These are phyloP conservation scores for Leptomonas pyrrhocoris DNA, from an alignment of 208 protist species.

Conservation along the genomic window DNA sequence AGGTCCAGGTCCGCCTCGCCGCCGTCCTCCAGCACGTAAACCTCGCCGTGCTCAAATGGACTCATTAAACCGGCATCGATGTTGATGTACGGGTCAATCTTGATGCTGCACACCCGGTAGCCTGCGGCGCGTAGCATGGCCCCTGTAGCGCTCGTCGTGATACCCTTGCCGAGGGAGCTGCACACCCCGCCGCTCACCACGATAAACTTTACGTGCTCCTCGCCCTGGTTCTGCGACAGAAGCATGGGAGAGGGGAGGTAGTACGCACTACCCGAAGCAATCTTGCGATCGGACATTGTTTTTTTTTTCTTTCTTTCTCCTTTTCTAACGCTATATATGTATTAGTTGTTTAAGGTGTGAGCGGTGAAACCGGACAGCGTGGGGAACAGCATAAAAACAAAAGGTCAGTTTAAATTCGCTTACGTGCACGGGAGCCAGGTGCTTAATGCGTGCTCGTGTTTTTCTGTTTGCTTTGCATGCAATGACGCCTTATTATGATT, in stretches of 20 bases:
- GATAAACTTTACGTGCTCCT: slow-evolving; percentile 91
- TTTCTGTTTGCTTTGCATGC: too few species aligned
- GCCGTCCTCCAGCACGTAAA: slow-evolving; percentile 99
- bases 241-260: slow-evolving; percentile 83
- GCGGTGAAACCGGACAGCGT: too few species aligned
- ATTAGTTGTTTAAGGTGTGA: slow-evolving; percentile 2
- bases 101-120: slow-evolving; percentile 96
- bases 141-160: slow-evolving; percentile 85
- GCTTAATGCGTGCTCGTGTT: too few species aligned
- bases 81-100: slow-evolving; percentile 99
- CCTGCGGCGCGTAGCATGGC: slow-evolving; percentile 88
- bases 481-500: too few species aligned
- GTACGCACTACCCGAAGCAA: slow-evolving; percentile 68
- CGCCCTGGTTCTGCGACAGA: slow-evolving; percentile 39
- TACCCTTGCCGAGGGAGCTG: slow-evolving; percentile 98
- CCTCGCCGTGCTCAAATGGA: slow-evolving; percentile 98
- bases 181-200: slow-evolving; percentile 99
- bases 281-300: slow-evolving; percentile 52
- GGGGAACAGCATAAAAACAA: too few species aligned
- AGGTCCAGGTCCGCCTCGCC: slow-evolving; percentile 97
- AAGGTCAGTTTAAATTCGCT: too few species aligned
- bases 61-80: slow-evolving; percentile 94
- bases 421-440: too few species aligned
- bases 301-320: slow-evolving; percentile 11
- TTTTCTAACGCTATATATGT: neutral